These are phyloP conservation scores for Pilobolus umbonatus DNA, from an alignment of 192 early-diverging fungal genomes.

Conservation along the genomic window DNA sequence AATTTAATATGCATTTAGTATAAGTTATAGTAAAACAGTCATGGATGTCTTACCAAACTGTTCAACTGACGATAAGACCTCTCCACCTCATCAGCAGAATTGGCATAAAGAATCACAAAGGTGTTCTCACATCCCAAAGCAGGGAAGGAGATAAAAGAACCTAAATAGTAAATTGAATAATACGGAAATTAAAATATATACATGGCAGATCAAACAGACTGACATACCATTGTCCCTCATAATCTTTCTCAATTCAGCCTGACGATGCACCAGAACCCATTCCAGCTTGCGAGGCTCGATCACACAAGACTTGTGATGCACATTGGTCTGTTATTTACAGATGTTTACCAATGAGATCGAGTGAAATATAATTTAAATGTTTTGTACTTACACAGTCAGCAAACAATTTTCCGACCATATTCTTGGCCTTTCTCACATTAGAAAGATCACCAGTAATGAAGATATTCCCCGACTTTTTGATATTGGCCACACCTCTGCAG, in stretches of 20 bases:
- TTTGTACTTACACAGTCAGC: slow-evolving; percentile 29
- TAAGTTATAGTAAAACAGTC: not conserved
- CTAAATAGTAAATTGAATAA: slow-evolving; percentile 3
- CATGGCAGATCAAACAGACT: not conserved
- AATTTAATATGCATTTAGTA: no score
- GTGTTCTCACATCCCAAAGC: slow-evolving; percentile 47
- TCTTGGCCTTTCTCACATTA: slow-evolving; percentile 14
- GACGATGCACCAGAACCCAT: slow-evolving; percentile 61
- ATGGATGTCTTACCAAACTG: slow-evolving; percentile 48
- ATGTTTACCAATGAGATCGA: no score
- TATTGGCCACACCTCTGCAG: slow-evolving; percentile 4
- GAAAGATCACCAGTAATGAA: slow-evolving; percentile 21
- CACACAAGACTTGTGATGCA: slow-evolving; percentile 28
- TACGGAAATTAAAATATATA: not conserved
- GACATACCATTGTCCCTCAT: slow-evolving; percentile 65
- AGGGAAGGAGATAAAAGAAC: slow-evolving; percentile 55
- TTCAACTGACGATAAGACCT: slow-evolving; percentile 62
- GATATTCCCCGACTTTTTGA: slow-evolving; percentile 16
- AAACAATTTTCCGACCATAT: slow-evolving; percentile 19
- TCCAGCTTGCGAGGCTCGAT: slow-evolving; percentile 66
- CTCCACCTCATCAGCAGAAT: slow-evolving; percentile 61
- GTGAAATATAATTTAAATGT: no score
- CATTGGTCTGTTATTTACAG: slow-evolving; percentile 32
- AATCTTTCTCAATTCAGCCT: slow-evolving; percentile 52
- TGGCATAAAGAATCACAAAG: slow-evolving; percentile 54